Conservation (phyloP, 768 basidiomycete species). For the Serendipita sp. region DNA sequence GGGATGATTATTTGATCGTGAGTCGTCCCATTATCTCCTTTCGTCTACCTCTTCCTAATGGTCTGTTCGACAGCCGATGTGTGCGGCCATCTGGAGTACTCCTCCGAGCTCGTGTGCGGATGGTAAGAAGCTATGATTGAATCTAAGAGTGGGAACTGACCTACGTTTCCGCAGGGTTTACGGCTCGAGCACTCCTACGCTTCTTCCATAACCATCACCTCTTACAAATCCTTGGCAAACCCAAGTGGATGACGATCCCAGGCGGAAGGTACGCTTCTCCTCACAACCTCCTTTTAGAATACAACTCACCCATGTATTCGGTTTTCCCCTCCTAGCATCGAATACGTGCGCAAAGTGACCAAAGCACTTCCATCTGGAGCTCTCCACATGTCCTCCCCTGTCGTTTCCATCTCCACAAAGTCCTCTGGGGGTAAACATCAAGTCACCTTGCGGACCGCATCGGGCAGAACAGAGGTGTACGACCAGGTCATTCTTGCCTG, state of each 20-base stretch:
- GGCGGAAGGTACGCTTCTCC: conserved; percentile 43
- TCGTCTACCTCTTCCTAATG: not conserved
- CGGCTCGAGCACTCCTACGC: conserved; percentile 21
- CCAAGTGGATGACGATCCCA: conserved; percentile 54
- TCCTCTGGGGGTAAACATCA: conserved; percentile 8
- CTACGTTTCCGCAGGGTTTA: not conserved
- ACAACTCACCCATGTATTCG: not conserved
- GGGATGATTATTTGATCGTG: conserved; percentile 61
- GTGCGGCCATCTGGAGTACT: conserved; percentile 66
- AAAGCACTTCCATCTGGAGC: conserved; percentile 34
- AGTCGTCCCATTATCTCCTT: conserved; percentile 15
- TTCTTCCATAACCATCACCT: conserved; percentile 65
- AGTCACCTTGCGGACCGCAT: conserved; percentile 32
- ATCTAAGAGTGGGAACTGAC: too few species aligned
- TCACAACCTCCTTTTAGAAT: not conserved
- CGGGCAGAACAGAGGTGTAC: conserved; percentile 31
- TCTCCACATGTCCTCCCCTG: conserved; percentile 44
- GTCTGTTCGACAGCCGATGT: conserved; percentile 42
- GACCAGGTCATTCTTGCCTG: conserved; percentile 63
- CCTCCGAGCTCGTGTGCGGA: conserved; percentile 51
- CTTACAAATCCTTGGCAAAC: conserved; percentile 52
- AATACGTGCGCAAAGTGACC: conserved; percentile 52
- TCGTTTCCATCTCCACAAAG: conserved; percentile 28
- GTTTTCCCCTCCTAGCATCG: conserved; percentile 25
- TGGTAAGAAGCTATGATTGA: conserved; percentile 13